Evolutionary conservation across 441 rosid species (phyloP).

Genomic region (Croton laevigatus): DNA sequence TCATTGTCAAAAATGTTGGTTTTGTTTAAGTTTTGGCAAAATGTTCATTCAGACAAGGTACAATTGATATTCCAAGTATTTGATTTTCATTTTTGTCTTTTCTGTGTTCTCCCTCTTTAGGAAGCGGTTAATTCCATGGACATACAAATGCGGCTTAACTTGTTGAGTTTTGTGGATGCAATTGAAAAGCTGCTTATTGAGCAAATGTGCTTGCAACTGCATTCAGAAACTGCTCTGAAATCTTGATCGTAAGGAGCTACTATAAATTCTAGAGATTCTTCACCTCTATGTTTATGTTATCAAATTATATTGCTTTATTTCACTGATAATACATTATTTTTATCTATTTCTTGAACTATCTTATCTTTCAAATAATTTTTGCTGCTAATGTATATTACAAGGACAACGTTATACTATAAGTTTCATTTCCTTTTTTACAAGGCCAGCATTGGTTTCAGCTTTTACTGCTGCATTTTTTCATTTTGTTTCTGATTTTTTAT

Average conservation of each 20-base stretch:
- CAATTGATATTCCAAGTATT: background rate
- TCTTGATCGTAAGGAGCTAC: background rate
- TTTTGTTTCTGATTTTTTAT: too few species aligned
- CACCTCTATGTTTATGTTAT: background rate
- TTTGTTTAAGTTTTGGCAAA: background rate
- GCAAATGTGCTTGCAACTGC: constrained; percentile 23
- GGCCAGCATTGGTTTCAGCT: too few species aligned
- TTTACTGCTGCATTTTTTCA: too few species aligned
- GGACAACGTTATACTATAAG: too few species aligned
- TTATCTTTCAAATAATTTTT: too few species aligned
- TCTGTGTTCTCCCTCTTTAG: constrained; percentile 27
- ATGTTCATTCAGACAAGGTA: background rate
- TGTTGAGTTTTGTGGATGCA: constrained; percentile 45
- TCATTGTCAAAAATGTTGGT: background rate
- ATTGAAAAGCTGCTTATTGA: constrained; percentile 22
- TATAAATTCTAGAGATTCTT: background rate
- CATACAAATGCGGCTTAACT: constrained; percentile 39
- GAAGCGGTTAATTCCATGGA: constrained; percentile 69
- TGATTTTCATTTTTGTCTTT: background rate
- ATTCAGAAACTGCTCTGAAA: constrained; percentile 26
- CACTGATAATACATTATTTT: too few species aligned
- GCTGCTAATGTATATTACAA: too few species aligned
- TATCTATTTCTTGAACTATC: too few species aligned
- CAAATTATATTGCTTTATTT: too few species aligned
- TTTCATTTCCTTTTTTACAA: too few species aligned